These are phyloP conservation scores for Epichloe amarillans DNA, from an alignment of 2,329 filamentous ascomycete species.

Conservation along the genomic window DNA sequence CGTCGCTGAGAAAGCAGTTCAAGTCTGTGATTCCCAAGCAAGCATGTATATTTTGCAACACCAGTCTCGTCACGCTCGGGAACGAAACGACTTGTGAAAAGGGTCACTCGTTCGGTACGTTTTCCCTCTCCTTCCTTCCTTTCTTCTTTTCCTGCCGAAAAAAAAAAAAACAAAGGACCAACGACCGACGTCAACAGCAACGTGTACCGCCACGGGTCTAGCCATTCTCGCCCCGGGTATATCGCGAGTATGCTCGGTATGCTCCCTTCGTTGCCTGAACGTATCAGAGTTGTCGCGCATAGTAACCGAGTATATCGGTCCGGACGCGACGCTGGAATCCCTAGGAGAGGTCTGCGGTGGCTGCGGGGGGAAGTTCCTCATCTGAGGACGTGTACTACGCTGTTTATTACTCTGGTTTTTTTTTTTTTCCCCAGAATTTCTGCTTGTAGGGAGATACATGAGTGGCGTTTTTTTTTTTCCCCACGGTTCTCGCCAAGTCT, in stretches of 20 bases:
- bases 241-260: conserved; percentile 42
- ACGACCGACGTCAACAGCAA: conserved; percentile 21
- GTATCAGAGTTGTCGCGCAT: conserved; percentile 26
- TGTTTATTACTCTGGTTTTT: not conserved
- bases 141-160: not conserved
- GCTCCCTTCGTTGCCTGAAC: conserved; percentile 36
- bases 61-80: conserved; percentile 18
- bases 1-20: conserved; percentile 25
- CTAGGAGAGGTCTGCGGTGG: conserved; percentile 24
- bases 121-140: not conserved
- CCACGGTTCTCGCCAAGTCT: not conserved
- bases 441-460: too few species aligned
- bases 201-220: conserved; percentile 39
- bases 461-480: not conserved
- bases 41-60: conserved; percentile 34
- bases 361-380: conserved; percentile 29
- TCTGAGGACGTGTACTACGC: not conserved
- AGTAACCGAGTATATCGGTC: conserved; percentile 17
- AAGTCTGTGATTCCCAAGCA: conserved; percentile 21
- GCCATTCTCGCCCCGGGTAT: conserved; percentile 40
- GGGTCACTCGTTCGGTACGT: conserved; percentile 28
- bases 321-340: conserved; percentile 16
- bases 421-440: not conserved
- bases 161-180: not conserved
- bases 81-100: conserved; percentile 26